phyloP scores from a whole-genome alignment of 345 rosid species.

The Populus euphratica region DNA sequence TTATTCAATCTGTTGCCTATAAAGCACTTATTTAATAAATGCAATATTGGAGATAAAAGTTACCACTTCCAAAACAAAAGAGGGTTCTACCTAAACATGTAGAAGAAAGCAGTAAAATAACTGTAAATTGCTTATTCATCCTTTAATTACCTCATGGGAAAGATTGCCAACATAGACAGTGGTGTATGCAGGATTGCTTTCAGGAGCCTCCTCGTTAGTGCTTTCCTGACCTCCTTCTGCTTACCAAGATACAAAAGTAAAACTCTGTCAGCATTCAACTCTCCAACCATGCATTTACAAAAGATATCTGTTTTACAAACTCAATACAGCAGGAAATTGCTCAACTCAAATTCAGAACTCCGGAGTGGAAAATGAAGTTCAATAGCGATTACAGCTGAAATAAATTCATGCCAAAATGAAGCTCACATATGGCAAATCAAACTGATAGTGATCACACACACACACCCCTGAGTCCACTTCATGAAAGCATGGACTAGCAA shows the following conservation, averaged over 20 bases:
- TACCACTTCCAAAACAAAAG: background rate
- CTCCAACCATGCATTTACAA: background rate
- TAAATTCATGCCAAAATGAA: background rate
- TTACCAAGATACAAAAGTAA: conserved; percentile 20
- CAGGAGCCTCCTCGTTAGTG: conserved; percentile 71
- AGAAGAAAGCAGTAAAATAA: background rate
- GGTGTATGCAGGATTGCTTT: conserved; percentile 82
- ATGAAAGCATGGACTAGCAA: conserved; percentile 2
- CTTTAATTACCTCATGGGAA: conserved; percentile 61
- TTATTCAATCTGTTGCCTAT: background rate
- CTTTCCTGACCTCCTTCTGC: conserved; percentile 91
- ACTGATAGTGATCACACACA: background rate
- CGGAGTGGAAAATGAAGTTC: background rate
- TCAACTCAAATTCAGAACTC: background rate
- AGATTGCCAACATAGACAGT: conserved; percentile 98
- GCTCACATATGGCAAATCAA: background rate
- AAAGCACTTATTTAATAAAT: background rate
- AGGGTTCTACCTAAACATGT: background rate
- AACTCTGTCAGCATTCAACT: background rate
- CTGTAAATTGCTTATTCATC: background rate
- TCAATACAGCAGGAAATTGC: background rate
- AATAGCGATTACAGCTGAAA: background rate
- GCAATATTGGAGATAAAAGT: background rate
- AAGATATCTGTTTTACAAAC: background rate
- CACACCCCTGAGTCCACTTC: background rate